Base-by-base conservation (phyloP, 108 stramenopile genomes). In the Fragilaria crotonensis region DNA sequence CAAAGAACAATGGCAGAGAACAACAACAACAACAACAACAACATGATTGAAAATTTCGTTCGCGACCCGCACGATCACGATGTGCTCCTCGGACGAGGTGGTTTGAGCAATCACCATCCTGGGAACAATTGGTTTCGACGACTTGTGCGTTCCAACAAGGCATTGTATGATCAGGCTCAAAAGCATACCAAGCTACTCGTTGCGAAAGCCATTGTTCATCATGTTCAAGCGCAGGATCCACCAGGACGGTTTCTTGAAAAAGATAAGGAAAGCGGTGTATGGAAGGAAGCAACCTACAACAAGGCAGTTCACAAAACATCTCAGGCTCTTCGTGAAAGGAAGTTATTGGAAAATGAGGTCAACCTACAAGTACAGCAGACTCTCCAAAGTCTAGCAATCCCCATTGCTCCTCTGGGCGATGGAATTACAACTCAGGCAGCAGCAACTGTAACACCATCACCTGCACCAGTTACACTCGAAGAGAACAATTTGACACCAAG, bases 301-400 rank as follows among this genome's bases (percentile, higher is more conserved):
- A 66, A 70, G 26, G 73, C 81, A 2, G 71, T 75, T 21, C 75
- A 81, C 51, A 88, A 88, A 60, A 82, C 83, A 19, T 75, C 75
- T 0, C 87, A 88, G 67, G 83, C 83, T 2, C 61, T 88, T 36
- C 62, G 87, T 41, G 87, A 88, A 54, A 72, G 72, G n/a, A n/a
- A n/a, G n/a, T n/a, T n/a, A n/a, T n/a, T n/a, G 19, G 78, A 79
- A 53, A 79, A 79, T n/a, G n/a, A n/a, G n/a, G n/a, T n/a, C n/a
- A n/a, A n/a, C n/a, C n/a, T n/a, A n/a, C n/a, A n/a, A n/a, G n/a
- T n/a, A n/a, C n/a, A n/a, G n/a, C n/a, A n/a, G n/a, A n/a, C n/a
- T n/a, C n/a, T n/a, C n/a, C n/a, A n/a, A n/a, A n/a, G n/a, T n/a
- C n/a, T n/a, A n/a, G n/a, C n/a, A n/a, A n/a, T n/a, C n/a, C n/a